A percentile compares a stretch with the other conserved stretches of the same genome.
These are phyloP conservation scores for Pleurotus cornucopiae DNA, from an alignment of 768 basidiomycete genomes.

Conservation along the genomic window DNA sequence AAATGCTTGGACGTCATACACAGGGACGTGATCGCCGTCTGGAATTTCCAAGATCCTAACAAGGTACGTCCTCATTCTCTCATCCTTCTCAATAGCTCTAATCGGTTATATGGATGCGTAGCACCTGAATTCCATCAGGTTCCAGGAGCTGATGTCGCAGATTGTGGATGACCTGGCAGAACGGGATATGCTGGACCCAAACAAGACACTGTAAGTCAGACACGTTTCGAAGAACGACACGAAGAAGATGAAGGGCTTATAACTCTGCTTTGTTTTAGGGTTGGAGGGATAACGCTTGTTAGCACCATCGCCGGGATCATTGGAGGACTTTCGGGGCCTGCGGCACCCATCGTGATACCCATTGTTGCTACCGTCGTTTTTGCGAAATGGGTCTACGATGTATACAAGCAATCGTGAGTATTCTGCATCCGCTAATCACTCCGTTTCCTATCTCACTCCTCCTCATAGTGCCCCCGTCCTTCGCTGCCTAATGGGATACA, in stretches of 20 bases:
- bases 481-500: constrained; percentile 19
- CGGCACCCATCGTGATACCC: constrained; percentile 17
- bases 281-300: constrained; percentile 1
- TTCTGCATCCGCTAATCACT: not conserved
- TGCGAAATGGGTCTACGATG: constrained; percentile 16
- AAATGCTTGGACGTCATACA: constrained; percentile 20
- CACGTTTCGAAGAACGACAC: not conserved
- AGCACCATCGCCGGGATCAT: constrained; percentile 10
- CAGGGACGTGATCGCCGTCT: constrained; percentile 18
- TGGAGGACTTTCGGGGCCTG: constrained; percentile 11
- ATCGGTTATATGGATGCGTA: not conserved
- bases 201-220: not conserved
- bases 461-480: not conserved
- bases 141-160: constrained; percentile 16
- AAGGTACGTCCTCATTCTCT: constrained; percentile 8
- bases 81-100: not conserved
- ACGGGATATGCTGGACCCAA: not conserved
- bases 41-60: constrained; percentile 21
- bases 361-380: constrained; percentile 15
- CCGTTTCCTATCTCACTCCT: not conserved
- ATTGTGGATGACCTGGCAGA: constrained; percentile 8
- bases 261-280: not conserved
- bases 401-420: constrained; percentile 19
- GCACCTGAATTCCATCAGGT: constrained; percentile 14
- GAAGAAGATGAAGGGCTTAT: not conserved